Base-by-base conservation (phyloP, 148 eudicot species). In the Rhododendron vialii region DNA sequence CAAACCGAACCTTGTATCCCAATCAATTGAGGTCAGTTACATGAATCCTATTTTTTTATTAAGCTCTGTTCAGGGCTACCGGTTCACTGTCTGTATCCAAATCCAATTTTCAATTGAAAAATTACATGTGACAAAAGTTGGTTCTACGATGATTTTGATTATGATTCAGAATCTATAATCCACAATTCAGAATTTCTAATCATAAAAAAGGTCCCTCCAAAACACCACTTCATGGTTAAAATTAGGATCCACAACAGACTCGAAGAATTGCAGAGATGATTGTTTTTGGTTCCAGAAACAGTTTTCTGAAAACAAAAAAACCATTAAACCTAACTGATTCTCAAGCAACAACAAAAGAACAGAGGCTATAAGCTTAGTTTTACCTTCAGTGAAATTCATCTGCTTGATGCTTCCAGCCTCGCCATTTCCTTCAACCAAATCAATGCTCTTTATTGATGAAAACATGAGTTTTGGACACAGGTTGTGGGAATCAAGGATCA, bases 401-500 rank as follows among this genome's bases (percentile, higher is more conserved):
- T 85, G 90, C 18, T 78, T 85, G 87, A 88, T 86, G 86, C 84
- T 88, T 67, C 90, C 90, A 24, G 74, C 82, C n/a, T 77, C 90
- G 20, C 90, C 90, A 14, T 85, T 9, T 22, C 90, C 90, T 71
- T 88, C 59, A 45, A 88, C 38, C 11, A 15, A 26, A n/a, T 88
- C 90, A 33, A 88, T 86, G 83, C 78, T 85, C 47, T 88, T 85
- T 10, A 88, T 67, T 12, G 80, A 77, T 5, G 75, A 61, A 53
- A 82, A 82, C 83, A 85, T 65, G 85, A 85, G 84, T 38, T 88
- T 76, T 18, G 87, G 87, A 45, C 76, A 61, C 3, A 85, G 73
- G 41, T 78, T 86, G 80, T 82, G 79, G 33, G 83, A 71, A 45
- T 88, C 88, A 48, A 88, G 78, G 61, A 86, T 22, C 80, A 88